Evolutionary conservation across 805 yeast genomes (phyloP), one percentile per base, ranked within the genome.

Genomic region (Debaryomyces maramus): DNA sequence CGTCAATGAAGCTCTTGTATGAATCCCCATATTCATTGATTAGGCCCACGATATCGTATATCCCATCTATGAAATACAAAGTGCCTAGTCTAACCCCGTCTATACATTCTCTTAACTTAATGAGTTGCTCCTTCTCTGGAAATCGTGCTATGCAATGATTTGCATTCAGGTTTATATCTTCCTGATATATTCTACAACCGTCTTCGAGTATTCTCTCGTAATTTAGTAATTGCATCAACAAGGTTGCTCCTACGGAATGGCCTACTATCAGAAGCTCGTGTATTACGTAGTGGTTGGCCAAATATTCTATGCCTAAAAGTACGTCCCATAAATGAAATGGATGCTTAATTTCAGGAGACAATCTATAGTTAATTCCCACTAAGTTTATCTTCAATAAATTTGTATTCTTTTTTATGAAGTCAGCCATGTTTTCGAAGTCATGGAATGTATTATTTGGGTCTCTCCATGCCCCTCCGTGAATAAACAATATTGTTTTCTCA

Each of bases 391-490:
- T 30, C 16, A 33, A 22, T 4, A 30, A 16, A 22, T 18, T 28
- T 6, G 19, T 11, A 19, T 34, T 11, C 5, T 31, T 26, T 4
- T 18, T 39, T n/a, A 49, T 36, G 14, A 34, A 39, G 6, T 38
- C 26, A 16, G 60, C 46, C 32, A 80, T 42, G 9, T 46, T 48
- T 7, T 63, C 64, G 39, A 77, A 79, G 50, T 84, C 91, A 28
- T 71, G 60, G 19, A 63, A 72, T 0, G 89, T 82, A 53, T 83
- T 82, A 3, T 46, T 55, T 1, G 80, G 77, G 52, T 85, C 95
- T 45, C 87, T 70, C 96, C 96, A 88, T 0, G 89, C 95, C 0
- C 96, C 96, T 1, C 96, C 96, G 60, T 88, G 96, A 28, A 88
- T 73, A 48, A 80, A 81, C 0, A 86, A 71, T 5, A 78, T 39